Conservation (phyloP, 192 early-diverging fungal species). For the Podochytrium sp. region DNA sequence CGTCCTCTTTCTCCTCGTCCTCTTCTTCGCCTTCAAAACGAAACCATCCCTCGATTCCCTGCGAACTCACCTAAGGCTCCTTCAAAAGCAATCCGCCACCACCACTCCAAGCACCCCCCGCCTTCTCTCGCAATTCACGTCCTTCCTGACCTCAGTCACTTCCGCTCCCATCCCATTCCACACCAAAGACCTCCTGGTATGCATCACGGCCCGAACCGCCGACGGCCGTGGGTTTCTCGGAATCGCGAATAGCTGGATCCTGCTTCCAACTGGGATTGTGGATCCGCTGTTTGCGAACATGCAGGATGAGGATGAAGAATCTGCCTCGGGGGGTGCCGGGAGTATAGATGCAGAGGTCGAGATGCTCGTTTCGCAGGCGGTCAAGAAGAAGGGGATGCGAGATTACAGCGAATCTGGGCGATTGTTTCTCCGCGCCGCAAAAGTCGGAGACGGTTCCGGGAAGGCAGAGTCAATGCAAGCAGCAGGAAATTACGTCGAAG, state of each 20-base stretch:
- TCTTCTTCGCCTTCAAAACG: not conserved
- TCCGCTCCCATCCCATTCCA: not conserved
- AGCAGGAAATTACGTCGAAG: constrained; percentile 13
- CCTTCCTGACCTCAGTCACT: not conserved
- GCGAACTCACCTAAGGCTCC: not conserved
- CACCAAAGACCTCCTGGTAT: not conserved
- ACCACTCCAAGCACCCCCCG: not conserved
- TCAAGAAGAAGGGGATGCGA: constrained; percentile 6
- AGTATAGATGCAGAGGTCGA: constrained; percentile 6
- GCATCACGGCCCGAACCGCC: not conserved
- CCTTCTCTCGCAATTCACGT: not conserved
- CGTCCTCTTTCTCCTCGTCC: not conserved
- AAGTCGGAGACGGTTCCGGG: not conserved
- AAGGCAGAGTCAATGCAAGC: not conserved
- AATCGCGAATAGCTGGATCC: constrained; percentile 8
- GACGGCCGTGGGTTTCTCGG: constrained; percentile 14
- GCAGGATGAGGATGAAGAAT: not conserved
- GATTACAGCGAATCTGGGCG: constrained; percentile 25
- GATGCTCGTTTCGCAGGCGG: not conserved
- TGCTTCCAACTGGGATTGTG: not conserved
- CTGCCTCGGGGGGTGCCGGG: not conserved
- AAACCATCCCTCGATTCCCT: not conserved
- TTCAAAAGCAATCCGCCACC: not conserved
- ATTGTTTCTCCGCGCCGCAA: constrained; percentile 21
- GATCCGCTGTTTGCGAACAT: not conserved